Evolutionary conservation across 1,139 yeast genomes (phyloP), one percentile per base, ranked within the genome.

Genomic region (Zhuliangozyma parablackwelliae): DNA sequence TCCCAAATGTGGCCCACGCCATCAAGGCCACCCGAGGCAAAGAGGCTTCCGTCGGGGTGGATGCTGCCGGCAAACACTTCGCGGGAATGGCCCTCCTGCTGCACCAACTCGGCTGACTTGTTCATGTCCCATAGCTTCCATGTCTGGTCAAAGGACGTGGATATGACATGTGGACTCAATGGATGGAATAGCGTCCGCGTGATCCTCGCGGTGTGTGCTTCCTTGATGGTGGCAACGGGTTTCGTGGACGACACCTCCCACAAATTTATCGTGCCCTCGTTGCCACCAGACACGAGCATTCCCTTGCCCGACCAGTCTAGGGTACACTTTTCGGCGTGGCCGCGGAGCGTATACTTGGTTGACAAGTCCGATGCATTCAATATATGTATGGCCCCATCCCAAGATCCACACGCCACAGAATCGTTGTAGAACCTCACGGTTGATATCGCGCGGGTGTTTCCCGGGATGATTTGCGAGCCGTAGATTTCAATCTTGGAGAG

Each of bases 91-190:
- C 97, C 97, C 53, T 88, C 96, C 56, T 92, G 97, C 32, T 65
- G 67, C 21, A 60, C 29, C 21, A 70, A 42, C 11, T 41, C 39
- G 7, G 50, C 43, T 8, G 56, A 51, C 2, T 66, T 74, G 9
- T 63, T 62, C 1, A 78, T 45, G 56, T 92, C 97, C 95, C 96
- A 89, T 6, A 89, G 56, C 42, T 88, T 74, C 97, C 97, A 92
- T 0, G 96, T 88, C 42, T 72, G 73, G 56, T 92, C 98, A 51
- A 75, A 82, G 0, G 97, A 88, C 0, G 96, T 85, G 21, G 89
- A 72, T 0, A 82, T 84, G 2, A 80, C 51, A 46, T 59, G 76
- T 3, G 59, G 49, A 0, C 79, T 78, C 21, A 42, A 10, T 0
- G 96, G 96, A 54, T 89, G 96, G 43, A 78, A 75, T 31, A 73